Conservation (phyloP, 148 eudicot genomes). For the Amaranthus palmeri region DNA sequence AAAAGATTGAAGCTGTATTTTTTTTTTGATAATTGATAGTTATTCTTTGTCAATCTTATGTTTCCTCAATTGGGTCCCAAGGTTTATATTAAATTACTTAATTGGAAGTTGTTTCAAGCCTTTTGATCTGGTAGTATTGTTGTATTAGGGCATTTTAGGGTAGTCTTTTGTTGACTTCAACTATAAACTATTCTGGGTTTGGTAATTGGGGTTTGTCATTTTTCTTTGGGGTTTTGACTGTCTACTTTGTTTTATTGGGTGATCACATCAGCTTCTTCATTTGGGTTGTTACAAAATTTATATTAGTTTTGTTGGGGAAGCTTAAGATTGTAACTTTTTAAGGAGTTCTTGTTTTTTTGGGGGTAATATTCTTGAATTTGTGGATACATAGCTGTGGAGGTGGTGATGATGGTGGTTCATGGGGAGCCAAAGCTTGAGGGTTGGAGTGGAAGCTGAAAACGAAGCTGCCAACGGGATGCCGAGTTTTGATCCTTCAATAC, state of each 20-base stretch:
- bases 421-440: conserved; percentile 21
- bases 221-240: conserved; percentile 5
- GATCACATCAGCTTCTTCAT: conserved; percentile 7
- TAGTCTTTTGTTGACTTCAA: conserved; percentile 16
- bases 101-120: background rate
- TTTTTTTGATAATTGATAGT: background rate
- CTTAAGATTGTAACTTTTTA: background rate
- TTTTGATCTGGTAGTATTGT: conserved; percentile 22
- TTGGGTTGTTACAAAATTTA: conserved; percentile 7
- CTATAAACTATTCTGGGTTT: conserved; percentile 10
- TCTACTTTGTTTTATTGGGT: background rate
- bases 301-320: background rate
- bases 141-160: conserved; percentile 16
- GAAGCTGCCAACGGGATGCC: conserved; percentile 21
- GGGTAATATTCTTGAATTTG: background rate
- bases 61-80: background rate
- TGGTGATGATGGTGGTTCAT: conserved; percentile 25
- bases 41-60: background rate
- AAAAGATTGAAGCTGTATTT: background rate
- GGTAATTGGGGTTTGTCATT: background rate
- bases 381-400: background rate
- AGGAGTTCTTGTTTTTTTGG: conserved; percentile 3
- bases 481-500: conserved; percentile 25
- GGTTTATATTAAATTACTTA: conserved; percentile 5
- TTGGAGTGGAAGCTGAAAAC: conserved; percentile 22